Evolutionary conservation across 768 basidiomycete genomes (phyloP), one percentile per base, ranked within the genome.

Genomic region (Tricholoma sp.): DNA sequence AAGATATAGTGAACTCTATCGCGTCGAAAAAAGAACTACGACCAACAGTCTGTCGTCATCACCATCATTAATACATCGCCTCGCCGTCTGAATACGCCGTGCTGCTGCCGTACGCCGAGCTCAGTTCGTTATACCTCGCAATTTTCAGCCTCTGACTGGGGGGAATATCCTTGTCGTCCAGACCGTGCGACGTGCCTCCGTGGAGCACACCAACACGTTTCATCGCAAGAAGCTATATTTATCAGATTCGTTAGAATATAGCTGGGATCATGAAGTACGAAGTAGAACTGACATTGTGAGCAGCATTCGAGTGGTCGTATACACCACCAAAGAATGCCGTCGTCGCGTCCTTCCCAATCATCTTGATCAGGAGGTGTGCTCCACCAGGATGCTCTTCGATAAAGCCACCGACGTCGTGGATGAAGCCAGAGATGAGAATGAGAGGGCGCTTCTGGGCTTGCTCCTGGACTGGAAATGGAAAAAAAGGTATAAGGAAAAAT

Each of bases 341-440:
- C 0, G 92, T 93, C 67, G 89, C 85, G 60, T 95, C 92, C 64
- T 84, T 86, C n/a, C 92, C 93, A 13, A 85, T 77, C 58, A 76
- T 83, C 28, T 70, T 72, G 53, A 73, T 69, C 63, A 97, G 71
- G 52, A 89, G 64, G 37, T 73, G 65, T 39, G 74, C 74, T 13
- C 94, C 94, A 20, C 94, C 94, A 0, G 94, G 94, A 72, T 93
- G 90, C 53, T 83, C 77, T 54, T 87, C 84, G 33, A 85, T 59
- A 67, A 94, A 94, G 10, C 77, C 68, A 3, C 88, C 80, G 17
- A 85, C 81, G 60, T 96, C 93, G 68, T 94, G 91, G 60, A 97
- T 88, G 74, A 91, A 94, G 11, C 94, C 94, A 17, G 92, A 88
- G 56, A 98, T 76, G 61, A 92, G 85, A 55, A 96, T 83, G 29